Evolutionary conservation across 345 rosid species (phyloP).

Genomic region (Boechera retrofracta): DNA sequence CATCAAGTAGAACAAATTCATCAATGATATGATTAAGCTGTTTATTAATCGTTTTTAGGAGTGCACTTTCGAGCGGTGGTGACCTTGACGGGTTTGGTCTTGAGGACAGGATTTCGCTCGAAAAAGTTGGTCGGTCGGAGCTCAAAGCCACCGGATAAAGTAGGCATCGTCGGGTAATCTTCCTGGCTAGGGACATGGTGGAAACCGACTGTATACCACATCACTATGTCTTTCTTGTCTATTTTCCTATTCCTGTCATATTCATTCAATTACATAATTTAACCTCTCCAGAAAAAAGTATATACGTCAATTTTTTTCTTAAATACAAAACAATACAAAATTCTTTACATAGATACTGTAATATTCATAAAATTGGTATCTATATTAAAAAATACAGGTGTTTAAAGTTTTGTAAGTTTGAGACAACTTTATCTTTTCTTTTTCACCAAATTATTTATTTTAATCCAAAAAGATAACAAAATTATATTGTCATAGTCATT

Average conservation of each 20-base stretch:
- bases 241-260: conserved; percentile 51
- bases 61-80: conserved; percentile 27
- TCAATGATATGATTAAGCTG: not conserved
- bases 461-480: not conserved
- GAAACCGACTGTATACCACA: conserved; percentile 60
- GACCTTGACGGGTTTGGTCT: conserved; percentile 42
- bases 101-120: conserved; percentile 58
- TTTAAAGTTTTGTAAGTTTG: not conserved
- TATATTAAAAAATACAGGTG: not conserved
- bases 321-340: not conserved
- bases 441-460: not conserved
- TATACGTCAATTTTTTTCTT: not conserved
- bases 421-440: not conserved
- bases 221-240: conserved; percentile 59
- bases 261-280: conserved; percentile 1
- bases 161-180: conserved; percentile 66
- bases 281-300: not conserved
- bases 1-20: not conserved
- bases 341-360: not conserved
- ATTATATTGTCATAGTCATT: not conserved
- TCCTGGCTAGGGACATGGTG: conserved; percentile 66
- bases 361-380: not conserved
- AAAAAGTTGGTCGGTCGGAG: conserved; percentile 62
- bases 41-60: conserved; percentile 24
- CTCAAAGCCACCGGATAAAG: conserved; percentile 54